phyloP scores from a whole-genome alignment of 148 eudicot genomes.

The Fagopyrum tataricum region DNA sequence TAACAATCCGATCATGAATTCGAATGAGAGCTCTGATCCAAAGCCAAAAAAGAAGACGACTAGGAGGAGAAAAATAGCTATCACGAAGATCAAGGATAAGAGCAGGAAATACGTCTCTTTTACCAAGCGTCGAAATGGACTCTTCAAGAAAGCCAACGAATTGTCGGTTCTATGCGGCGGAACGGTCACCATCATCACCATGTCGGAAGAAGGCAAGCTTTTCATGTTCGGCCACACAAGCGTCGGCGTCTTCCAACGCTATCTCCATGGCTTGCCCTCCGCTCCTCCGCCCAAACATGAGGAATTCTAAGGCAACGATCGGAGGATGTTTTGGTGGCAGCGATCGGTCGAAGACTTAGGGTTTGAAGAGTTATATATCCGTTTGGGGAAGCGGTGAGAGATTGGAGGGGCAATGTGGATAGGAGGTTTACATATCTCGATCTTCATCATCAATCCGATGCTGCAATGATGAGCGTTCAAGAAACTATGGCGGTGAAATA shows the following conservation, averaged over 20 bases:
- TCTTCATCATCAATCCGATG: background rate
- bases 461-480: background rate
- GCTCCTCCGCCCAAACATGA: background rate
- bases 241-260: background rate
- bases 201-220: constrained; percentile 13
- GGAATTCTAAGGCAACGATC: too few species aligned
- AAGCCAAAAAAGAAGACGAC: constrained; percentile 5
- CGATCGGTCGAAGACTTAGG: background rate
- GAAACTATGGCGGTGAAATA: background rate
- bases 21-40: background rate
- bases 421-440: background rate
- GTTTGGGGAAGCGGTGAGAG: background rate
- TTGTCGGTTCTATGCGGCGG: constrained; percentile 11
- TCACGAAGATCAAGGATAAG: constrained; percentile 1
- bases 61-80: constrained; percentile 2
- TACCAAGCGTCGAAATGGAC: constrained; percentile 6
- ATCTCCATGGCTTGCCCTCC: constrained; percentile 1
- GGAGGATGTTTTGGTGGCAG: constrained; percentile 12
- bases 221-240: constrained; percentile 9
- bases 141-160: constrained; percentile 13
- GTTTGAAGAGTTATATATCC: background rate
- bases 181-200: constrained; percentile 2
- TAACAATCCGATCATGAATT: background rate
- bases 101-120: constrained; percentile 12
- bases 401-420: background rate